These are phyloP conservation scores for Aspergillus sp. DNA, from an alignment of 2,329 filamentous ascomycete species.

Conservation along the genomic window DNA sequence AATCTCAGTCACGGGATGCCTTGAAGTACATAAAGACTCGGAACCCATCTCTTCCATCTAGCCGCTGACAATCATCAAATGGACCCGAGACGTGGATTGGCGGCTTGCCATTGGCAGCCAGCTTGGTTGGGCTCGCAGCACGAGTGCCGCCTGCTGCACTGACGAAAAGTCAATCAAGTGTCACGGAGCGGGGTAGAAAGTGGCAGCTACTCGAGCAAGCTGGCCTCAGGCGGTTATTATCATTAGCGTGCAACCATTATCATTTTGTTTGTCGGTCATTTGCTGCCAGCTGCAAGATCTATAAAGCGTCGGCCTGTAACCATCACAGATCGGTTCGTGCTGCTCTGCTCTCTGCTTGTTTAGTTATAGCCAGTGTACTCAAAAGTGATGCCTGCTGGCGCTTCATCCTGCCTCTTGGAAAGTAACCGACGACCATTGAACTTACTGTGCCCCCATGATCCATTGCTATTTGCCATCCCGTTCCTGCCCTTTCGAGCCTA, in stretches of 20 bases:
- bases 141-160: not conserved
- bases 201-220: not conserved
- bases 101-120: not conserved
- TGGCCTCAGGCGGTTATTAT: not conserved
- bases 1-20: not conserved
- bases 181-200: not conserved
- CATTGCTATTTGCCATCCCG: too few relatives aligned
- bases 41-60: not conserved
- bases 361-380: too few relatives aligned
- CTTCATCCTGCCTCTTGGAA: too few relatives aligned
- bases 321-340: too few relatives aligned
- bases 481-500: too few relatives aligned
- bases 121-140: not conserved
- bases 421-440: too few relatives aligned
- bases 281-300: conserved; percentile 3
- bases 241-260: not conserved
- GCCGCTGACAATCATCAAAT: not conserved
- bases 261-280: not conserved
- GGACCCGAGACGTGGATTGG: too few relatives aligned
- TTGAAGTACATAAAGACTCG: not conserved
- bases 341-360: too few relatives aligned
- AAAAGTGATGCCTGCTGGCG: too few relatives aligned
- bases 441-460: too few relatives aligned
- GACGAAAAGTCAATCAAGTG: not conserved
- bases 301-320: too few relatives aligned